Base-by-base conservation (phyloP, 2,329 filamentous ascomycete genomes). In the Xylariaceae sp. region DNA sequence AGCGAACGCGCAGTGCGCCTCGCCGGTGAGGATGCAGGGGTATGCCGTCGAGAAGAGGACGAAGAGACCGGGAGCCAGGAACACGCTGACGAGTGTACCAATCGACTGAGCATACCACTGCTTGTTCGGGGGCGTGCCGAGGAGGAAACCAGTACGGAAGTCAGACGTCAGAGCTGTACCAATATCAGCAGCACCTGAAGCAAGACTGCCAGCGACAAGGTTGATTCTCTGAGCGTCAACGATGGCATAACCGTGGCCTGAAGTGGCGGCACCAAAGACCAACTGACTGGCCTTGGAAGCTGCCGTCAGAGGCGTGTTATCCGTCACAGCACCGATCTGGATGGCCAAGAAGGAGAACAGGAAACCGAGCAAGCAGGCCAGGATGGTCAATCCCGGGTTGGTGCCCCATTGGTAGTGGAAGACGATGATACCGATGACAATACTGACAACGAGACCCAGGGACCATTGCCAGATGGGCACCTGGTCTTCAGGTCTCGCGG, bases 261-360 rank as follows among this genome's bases (percentile, higher is more conserved):
- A 78, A 42, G 85, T 88, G 35, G 85, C 84, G 54, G 82, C 86
- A 64, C 86, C 86, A 51, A 87, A 84, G 57, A 89, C 79, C 58
- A 88, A 82, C 75, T 88, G 86, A 1, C 84, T 86, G 3, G 86
- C 86, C 73, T 88, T 89, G 64, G 85, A 80, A 0, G 84, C 84
- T 2, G 86, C 84, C 2, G 86, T 88, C 2, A 88, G 75, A 0
- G 86, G 86, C 0, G 85, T 85, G 65, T 81, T 81, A 65, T 86
- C 83, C 13, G 79, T 83, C n/a, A 81, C 79, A 59, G 79, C 83
- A 35, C 80, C 79, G 68, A 82, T 83, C 69, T 86, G 82, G 62
- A 85, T 82, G 51, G 81, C 82, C 23, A 86, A 74, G 75, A 85
- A 83, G 50, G 81, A 80, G 73, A 86, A 86, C 67, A 86, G 74